These are phyloP conservation scores for Capsella bursapastoris DNA, from an alignment of 345 rosid species.

Conservation along the genomic window DNA sequence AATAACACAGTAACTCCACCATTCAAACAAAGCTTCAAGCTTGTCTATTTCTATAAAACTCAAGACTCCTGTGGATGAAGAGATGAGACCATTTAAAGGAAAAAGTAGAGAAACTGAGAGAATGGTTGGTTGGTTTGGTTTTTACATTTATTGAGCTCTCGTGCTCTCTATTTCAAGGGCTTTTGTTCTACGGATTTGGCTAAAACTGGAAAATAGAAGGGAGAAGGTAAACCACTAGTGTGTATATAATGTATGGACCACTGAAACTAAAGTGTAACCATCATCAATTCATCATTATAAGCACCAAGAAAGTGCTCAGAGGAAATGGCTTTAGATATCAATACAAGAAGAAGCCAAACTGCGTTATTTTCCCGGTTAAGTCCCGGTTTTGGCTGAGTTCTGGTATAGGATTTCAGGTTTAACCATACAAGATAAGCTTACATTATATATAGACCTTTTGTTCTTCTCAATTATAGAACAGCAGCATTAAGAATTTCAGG, in stretches of 20 bases:
- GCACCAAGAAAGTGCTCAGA: slow-evolving; percentile 34
- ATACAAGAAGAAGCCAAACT: slow-evolving; percentile 36
- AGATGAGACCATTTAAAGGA: slow-evolving; percentile 10
- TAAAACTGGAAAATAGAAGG: slow-evolving; percentile 27
- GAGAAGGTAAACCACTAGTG: slow-evolving; percentile 40
- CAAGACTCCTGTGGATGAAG: slow-evolving; percentile 29
- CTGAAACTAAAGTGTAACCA: slow-evolving; percentile 7
- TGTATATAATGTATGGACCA: slow-evolving; percentile 34
- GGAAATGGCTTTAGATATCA: slow-evolving; percentile 13
- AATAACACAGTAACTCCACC: slow-evolving; percentile 35
- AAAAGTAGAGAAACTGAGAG: slow-evolving; percentile 26
- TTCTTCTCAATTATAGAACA: not conserved
- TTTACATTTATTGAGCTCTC: slow-evolving; percentile 27
- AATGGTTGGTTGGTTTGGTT: slow-evolving; percentile 16
- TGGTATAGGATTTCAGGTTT: not conserved
- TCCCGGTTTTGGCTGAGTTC: slow-evolving; percentile 18
- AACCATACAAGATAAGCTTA: slow-evolving; percentile 13
- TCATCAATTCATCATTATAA: slow-evolving; percentile 29
- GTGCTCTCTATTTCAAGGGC: slow-evolving; percentile 23
- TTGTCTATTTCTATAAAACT: slow-evolving; percentile 5
- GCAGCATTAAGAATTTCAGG: too few species aligned
- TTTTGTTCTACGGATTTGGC: slow-evolving; percentile 20
- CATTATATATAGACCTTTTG: not conserved
- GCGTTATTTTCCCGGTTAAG: slow-evolving; percentile 36
- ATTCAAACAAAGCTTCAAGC: slow-evolving; percentile 32